phyloP scores from a whole-genome alignment of 2,329 filamentous ascomycete genomes.

The Microdochium trichocladiopsis region DNA sequence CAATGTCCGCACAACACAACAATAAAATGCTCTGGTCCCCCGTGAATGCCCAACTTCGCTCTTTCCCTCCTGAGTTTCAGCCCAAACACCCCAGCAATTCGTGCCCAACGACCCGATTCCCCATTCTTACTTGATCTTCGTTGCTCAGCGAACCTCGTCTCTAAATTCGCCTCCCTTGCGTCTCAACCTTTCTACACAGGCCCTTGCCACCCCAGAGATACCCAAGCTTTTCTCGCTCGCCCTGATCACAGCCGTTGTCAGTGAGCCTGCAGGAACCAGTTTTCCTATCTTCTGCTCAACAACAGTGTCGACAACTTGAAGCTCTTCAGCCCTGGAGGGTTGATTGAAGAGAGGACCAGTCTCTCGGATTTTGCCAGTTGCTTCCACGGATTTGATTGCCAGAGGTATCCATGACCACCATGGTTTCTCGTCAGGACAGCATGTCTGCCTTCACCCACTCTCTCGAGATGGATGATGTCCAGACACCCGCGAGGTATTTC shows the following conservation, averaged over 20 bases:
- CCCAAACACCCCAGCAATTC: slow-evolving; percentile 20
- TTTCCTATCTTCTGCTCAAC: slow-evolving; percentile 1
- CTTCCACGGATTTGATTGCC: slow-evolving; percentile 1
- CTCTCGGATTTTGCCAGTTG: background rate
- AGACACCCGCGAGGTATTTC: slow-evolving; percentile 53
- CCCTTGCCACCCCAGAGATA: slow-evolving; percentile 3
- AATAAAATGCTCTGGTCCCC: slow-evolving; percentile 46
- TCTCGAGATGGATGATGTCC: slow-evolving; percentile 51
- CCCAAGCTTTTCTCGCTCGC: background rate
- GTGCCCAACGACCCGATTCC: slow-evolving; percentile 23
- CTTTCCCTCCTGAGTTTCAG: slow-evolving; percentile 25
- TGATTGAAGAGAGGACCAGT: slow-evolving; percentile 1
- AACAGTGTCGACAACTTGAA: background rate
- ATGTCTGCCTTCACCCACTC: slow-evolving; percentile 47
- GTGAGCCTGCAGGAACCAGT: background rate
- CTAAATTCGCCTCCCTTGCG: slow-evolving; percentile 7
- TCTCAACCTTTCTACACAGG: background rate
- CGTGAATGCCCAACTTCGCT: slow-evolving; percentile 28
- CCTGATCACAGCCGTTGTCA: background rate
- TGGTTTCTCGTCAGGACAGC: slow-evolving; percentile 37
- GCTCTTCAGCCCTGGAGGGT: background rate
- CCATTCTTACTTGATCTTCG: slow-evolving; percentile 13
- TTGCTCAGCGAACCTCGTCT: slow-evolving; percentile 10
- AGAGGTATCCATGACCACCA: slow-evolving; percentile 36
- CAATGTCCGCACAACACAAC: slow-evolving; percentile 10